Percentiles rank a stretch among this genome's conserved stretches.
phyloP scores from a whole-genome alignment of 2,329 filamentous ascomycete genomes.

The Dactylellina leptospora region DNA sequence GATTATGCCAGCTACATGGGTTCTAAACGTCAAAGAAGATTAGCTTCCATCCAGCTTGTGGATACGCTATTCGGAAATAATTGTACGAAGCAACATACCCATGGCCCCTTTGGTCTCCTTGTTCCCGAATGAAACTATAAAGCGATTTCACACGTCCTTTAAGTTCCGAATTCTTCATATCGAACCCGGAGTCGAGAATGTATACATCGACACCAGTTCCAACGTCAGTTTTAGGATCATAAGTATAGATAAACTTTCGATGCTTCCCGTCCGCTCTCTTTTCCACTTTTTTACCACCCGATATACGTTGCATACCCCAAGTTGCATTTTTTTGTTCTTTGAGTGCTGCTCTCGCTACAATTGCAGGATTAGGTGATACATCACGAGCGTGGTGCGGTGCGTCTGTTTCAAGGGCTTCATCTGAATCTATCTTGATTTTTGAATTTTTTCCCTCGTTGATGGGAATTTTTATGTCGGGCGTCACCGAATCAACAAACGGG shows the following conservation, averaged over 20 bases:
- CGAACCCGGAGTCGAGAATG: not conserved
- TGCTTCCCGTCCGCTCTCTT: not conserved
- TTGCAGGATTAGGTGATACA: not conserved
- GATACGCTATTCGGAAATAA: not conserved
- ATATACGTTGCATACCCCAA: conserved; percentile 11
- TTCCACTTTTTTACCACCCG: not conserved
- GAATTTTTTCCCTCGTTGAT: not conserved
- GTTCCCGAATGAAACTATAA: not conserved
- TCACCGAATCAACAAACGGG: not conserved
- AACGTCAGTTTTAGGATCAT: not conserved
- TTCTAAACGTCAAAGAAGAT: not conserved
- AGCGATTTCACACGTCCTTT: not conserved
- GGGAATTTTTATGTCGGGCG: not conserved
- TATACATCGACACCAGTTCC: conserved; percentile 11
- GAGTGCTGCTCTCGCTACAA: not conserved
- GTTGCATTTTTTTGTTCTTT: not conserved
- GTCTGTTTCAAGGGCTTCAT: not conserved
- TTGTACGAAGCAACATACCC: not conserved
- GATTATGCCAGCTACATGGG: conserved; percentile 8
- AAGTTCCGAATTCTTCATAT: not conserved
- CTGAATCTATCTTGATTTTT: not conserved
- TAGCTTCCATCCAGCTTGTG: too few relatives aligned
- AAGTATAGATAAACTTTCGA: not conserved
- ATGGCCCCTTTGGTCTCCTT: not conserved
- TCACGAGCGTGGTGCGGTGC: not conserved